A percentile compares a stretch with the other conserved stretches of the same genome.
phyloP scores from a whole-genome alignment of 768 basidiomycete genomes.

The Lactarius hatsudake region DNA sequence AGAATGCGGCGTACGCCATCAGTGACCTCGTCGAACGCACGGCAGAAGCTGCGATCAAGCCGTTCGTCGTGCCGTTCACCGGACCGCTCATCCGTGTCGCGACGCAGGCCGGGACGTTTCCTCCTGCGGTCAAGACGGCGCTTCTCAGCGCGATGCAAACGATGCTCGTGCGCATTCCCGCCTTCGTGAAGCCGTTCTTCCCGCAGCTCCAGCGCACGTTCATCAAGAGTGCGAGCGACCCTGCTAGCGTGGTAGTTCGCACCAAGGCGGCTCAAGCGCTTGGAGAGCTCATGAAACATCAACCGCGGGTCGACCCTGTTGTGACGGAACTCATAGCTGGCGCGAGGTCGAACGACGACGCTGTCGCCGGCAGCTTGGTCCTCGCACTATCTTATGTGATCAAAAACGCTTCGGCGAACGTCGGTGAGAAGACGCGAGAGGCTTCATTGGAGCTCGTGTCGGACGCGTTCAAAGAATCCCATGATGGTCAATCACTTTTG shows the following conservation, averaged over 20 bases:
- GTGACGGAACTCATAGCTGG: conserved; percentile 79
- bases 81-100: conserved; percentile 95
- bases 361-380: conserved; percentile 72
- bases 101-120: conserved; percentile 84
- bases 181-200: conserved; percentile 96
- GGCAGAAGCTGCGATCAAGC: conserved; percentile 82
- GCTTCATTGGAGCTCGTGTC: conserved; percentile 69
- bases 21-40: conserved; percentile 94
- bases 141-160: conserved; percentile 83
- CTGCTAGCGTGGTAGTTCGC: conserved; percentile 74
- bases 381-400: conserved; percentile 76
- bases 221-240: conserved; percentile 86
- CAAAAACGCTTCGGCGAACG: conserved; percentile 62
- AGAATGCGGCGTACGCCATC: conserved; percentile 94
- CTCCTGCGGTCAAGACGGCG: conserved; percentile 89
- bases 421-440: conserved; percentile 74
- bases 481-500: conserved; percentile 50
- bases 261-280: conserved; percentile 80
- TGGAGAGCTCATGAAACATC: conserved; percentile 86
- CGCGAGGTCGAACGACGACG: conserved; percentile 58
- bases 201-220: conserved; percentile 96
- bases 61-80: conserved; percentile 92
- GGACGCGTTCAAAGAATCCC: conserved; percentile 73
- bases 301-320: conserved; percentile 91
- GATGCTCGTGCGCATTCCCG: conserved; percentile 83